phyloP scores from a whole-genome alignment of 2,329 filamentous ascomycete species.

The Magnaporthiopsis poae region DNA sequence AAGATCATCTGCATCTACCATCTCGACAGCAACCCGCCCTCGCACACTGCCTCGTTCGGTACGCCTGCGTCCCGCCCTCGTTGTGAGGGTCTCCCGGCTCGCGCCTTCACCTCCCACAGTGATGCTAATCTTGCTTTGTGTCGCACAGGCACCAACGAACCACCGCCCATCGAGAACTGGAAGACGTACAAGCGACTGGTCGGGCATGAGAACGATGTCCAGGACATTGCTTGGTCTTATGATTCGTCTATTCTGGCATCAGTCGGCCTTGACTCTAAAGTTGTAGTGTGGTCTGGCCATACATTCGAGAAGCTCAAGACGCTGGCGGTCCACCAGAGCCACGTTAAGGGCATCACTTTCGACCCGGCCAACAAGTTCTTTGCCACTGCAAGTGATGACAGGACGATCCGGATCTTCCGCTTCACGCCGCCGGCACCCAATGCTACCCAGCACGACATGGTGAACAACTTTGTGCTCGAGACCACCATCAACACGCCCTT shows the following conservation, averaged over 20 bases:
- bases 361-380: conserved; percentile 99
- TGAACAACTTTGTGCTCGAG: conserved; percentile 92
- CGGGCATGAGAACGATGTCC: conserved; percentile 96
- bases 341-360: conserved; percentile 97
- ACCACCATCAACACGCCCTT: conserved; percentile 85
- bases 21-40: conserved; percentile 70
- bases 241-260: conserved; percentile 94
- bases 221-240: conserved; percentile 92
- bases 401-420: conserved; percentile 90
- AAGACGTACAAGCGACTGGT: conserved; percentile 87
- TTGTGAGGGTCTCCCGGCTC: no score
- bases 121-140: neutral
- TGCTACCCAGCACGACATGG: conserved; percentile 85
- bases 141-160: conserved; percentile 63
- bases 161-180: conserved; percentile 94
- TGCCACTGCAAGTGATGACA: conserved; percentile 91
- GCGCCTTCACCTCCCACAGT: neutral
- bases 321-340: conserved; percentile 82
- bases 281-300: conserved; percentile 95
- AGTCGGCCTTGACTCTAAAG: conserved; percentile 91
- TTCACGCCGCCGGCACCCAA: conserved; percentile 87
- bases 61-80: conserved; percentile 22
- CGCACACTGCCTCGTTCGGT: conserved; percentile 71
- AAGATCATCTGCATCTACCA: conserved; percentile 98
- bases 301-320: conserved; percentile 98